A percentile compares a stretch with the other conserved stretches of the same genome.
Conservation (phyloP, 768 basidiomycete species). For the Amanita muscaria region DNA sequence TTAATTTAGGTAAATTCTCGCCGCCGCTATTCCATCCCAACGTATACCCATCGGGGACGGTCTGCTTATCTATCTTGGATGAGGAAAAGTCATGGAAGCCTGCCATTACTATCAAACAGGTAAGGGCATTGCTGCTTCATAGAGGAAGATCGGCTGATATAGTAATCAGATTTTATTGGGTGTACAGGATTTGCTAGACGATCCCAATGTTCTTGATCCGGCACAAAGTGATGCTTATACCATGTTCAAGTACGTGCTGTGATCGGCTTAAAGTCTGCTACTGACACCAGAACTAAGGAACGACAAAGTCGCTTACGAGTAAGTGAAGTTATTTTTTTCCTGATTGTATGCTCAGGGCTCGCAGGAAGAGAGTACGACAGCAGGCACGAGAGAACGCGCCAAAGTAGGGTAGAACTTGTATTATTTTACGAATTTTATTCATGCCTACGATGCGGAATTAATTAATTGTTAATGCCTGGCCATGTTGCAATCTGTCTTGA, state of each 20-base stretch:
- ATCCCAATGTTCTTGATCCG: conserved; percentile 95
- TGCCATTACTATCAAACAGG: conserved; percentile 98
- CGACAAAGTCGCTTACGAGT: conserved; percentile 92
- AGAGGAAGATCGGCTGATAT: not conserved
- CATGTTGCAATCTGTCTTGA: conserved; percentile 40
- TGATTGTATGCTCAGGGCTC: conserved; percentile 3
- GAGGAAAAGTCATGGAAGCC: conserved; percentile 99
- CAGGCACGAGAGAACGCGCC: conserved; percentile 90
- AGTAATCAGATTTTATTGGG: conserved; percentile 79
- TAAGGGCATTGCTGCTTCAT: conserved; percentile 20
- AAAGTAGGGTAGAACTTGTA: conserved; percentile 39
- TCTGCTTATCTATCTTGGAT: conserved; percentile 94
- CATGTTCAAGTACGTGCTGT: conserved; percentile 82
- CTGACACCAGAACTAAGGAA: conserved; percentile 50
- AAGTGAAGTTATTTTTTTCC: conserved; percentile 20
- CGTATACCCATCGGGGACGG: conserved; percentile 97
- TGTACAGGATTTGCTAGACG: conserved; percentile 90
- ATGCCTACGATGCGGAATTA: too few species aligned
- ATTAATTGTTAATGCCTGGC: too few species aligned
- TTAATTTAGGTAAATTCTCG: conserved; percentile 78
- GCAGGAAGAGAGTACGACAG: conserved; percentile 66
- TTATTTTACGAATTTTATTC: conserved; percentile 7
- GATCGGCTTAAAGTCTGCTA: not conserved
- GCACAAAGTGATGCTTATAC: conserved; percentile 98
- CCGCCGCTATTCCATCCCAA: conserved; percentile 97